Conservation (phyloP, 495 filamentous ascomycete genomes). For the Penicillium dipodomyicola region DNA sequence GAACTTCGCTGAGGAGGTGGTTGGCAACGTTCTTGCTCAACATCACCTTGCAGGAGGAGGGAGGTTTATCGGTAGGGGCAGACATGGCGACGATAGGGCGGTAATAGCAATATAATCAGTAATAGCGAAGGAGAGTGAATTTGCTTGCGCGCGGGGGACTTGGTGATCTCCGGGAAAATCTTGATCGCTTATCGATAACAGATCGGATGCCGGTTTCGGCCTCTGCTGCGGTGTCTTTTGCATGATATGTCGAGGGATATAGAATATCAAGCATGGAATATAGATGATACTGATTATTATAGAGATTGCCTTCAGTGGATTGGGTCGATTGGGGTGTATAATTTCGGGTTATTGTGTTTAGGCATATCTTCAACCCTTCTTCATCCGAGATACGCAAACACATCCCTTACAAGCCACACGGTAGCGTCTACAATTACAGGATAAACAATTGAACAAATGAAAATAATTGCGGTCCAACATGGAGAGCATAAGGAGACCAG, state of each 20-base stretch:
- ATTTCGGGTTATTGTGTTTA: background rate
- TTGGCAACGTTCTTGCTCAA: conserved; percentile 81
- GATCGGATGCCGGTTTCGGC: conserved; percentile 39
- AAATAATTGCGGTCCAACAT: conserved; percentile 36
- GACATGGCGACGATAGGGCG: conserved; percentile 30
- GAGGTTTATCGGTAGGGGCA: conserved; percentile 29
- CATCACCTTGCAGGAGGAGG: conserved; percentile 84
- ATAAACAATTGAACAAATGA: conserved; percentile 25
- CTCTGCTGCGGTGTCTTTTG: conserved; percentile 11
- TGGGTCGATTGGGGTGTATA: background rate
- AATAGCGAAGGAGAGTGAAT: conserved; percentile 13
- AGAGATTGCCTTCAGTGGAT: background rate
- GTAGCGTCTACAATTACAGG: background rate
- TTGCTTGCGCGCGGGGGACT: conserved; percentile 23
- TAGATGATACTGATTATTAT: background rate
- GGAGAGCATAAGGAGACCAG: conserved; percentile 33
- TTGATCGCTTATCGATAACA: conserved; percentile 50
- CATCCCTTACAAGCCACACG: background rate
- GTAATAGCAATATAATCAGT: conserved; percentile 8
- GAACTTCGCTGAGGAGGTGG: conserved; percentile 72
- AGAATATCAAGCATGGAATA: background rate
- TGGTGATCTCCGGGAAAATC: conserved; percentile 28
- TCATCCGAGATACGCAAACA: background rate
- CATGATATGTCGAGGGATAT: background rate
- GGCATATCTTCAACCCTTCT: no score